Base-by-base conservation (phyloP, 768 basidiomycete species). In the Boletus rubroflammeus region DNA sequence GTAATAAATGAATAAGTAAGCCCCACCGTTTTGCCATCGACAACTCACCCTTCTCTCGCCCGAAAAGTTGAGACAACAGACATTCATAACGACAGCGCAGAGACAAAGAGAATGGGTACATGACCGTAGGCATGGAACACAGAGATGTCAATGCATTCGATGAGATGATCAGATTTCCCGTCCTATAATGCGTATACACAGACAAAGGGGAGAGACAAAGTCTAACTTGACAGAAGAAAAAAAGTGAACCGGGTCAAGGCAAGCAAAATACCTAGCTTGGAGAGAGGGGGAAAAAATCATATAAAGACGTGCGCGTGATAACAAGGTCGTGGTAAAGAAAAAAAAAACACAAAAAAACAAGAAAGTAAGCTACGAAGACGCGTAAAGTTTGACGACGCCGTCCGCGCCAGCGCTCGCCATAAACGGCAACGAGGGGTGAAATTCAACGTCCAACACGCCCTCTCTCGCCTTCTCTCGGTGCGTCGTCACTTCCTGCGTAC, bases 321-420 rank as follows among this genome's bases (percentile, higher is more conserved):
- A 4, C 10, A 25, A 34, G 17, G 32, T 48, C 44, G 42, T 55
- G 2, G n/a, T 26, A 5, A 14, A 26, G 35, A 3, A 9, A 10
- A 41, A 41, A 40, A 15, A 32, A 17, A 21, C 2, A 14, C 3
- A 31, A 23, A 32, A 6, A 14, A 46, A 26, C 9, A 26, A 13
- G 29, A 3, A 31, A 11, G 6, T 6, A 17, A 14, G 5, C 47
- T 51, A 91, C 73, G 88, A 92, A 64, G 88, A 89, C 57, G 90
- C 88, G 69, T 90, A 97, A 26, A 98, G 76, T 72, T 93, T 93
- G 56, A 98, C 85, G 42, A 93, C 87, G 26, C 95, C 94, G 72
- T 98, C 96, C 13, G 93, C 92, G n/a, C 96, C 96, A 19, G 91
- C 90, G 68, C 91, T 96, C 15, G 88, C 92, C 80, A 97, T 84